Evolutionary conservation across 2,329 filamentous ascomycete genomes (phyloP).

Genomic region (Gaeumannomyces sp.): DNA sequence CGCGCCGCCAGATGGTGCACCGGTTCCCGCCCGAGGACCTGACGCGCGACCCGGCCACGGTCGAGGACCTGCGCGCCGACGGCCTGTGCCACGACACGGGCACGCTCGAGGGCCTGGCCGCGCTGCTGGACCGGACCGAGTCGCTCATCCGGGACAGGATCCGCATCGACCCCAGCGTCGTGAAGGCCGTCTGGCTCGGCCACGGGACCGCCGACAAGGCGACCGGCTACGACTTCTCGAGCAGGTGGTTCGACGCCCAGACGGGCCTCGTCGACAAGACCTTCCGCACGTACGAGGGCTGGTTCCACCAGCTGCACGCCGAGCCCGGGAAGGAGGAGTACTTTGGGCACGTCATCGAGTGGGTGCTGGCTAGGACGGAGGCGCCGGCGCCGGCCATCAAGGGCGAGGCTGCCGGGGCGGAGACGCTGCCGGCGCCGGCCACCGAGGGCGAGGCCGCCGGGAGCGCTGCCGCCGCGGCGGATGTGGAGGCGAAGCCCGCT

Average conservation of each 20-base stretch:
- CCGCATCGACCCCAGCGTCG: constrained; percentile 38
- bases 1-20: constrained; percentile 60
- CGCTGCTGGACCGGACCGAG: constrained; percentile 67
- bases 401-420: constrained; percentile 11
- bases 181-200: constrained; percentile 61
- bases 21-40: constrained; percentile 59
- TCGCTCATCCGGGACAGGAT: constrained; percentile 52
- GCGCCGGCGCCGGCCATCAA: neutral
- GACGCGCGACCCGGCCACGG: constrained; percentile 59
- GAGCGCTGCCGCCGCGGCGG: constrained; percentile 12
- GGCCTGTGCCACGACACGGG: constrained; percentile 73
- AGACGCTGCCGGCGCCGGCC: neutral
- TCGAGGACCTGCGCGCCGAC: constrained; percentile 57
- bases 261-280: constrained; percentile 57
- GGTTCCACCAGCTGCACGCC: constrained; percentile 67
- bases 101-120: constrained; percentile 70
- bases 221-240: constrained; percentile 59
- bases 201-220: constrained; percentile 73
- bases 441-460: constrained; percentile 9
- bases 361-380: constrained; percentile 50
- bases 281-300: constrained; percentile 69
- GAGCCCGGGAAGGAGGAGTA: constrained; percentile 47
- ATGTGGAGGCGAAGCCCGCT: neutral
- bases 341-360: constrained; percentile 55
- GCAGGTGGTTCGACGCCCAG: constrained; percentile 54